Evolutionary conservation across 2,329 filamentous ascomycete species (phyloP), one percentile per base, ranked within the genome.

Genomic region (Exophiala sideris): DNA sequence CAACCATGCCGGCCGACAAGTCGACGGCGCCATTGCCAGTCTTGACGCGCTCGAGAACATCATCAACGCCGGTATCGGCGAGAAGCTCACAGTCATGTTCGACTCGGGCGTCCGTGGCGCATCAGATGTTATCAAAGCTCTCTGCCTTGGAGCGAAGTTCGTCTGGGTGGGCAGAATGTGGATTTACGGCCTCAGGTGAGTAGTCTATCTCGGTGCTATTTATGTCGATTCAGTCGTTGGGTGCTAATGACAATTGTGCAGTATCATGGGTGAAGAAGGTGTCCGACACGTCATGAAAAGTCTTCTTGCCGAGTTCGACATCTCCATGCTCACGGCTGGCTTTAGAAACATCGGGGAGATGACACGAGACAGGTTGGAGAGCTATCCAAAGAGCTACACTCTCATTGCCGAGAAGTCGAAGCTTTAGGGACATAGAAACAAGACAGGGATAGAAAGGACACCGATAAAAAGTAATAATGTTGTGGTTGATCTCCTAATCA

Each of bases 1-100:
- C 11, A 90, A 90, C 61, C 87, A 90, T 66, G 87, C 86, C 1
- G 86, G 86, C 0, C 69, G 86, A 16, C 81, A 85, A 67, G 79
- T 85, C 2, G 82, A 85, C 60, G 82, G 82, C 0, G 81, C 82
- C 2, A 72, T 81, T 52, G 81, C 77, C 10, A 81, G 77, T 62
- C 66, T 85, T 47, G 82, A 85, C 65, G 80, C 80, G 1, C 62
- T 85, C 58, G 80, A 84, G 69, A 78, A 76, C 54, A 84, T 85
- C 52, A 77, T 76, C 1, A 70, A 68, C 68, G 77, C 76, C 11
- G 57, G 61, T 5, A 76, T 81, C 11, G 77, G 77, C 0, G 73
- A 77, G 57, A 70, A 74, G 49, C 72, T 68, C 3, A 75, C 80
- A 62, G 74, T 85, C 57, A 83, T 83, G 73, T 85, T 77, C 65